A percentile compares a stretch with the other conserved stretches of the same genome.
Conservation (phyloP, 352 stramenopile species). For the Globisporangium recalcitrans region DNA sequence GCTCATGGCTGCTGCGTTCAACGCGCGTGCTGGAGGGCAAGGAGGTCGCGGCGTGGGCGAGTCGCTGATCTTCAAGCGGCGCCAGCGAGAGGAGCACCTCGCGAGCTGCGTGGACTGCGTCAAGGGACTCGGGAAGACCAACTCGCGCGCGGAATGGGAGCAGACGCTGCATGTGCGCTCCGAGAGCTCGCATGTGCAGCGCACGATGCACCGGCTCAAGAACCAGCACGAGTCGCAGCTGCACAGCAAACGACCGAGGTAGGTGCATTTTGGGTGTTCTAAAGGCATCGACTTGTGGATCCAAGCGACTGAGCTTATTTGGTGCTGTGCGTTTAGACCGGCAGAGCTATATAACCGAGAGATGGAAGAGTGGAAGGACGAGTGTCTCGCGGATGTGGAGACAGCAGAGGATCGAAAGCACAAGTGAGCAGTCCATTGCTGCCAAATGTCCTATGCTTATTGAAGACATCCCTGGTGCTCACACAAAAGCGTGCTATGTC, state of each 20-base stretch:
- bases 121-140: conserved; percentile 39
- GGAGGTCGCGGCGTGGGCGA: conserved; percentile 57
- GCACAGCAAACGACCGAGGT: conserved; percentile 47
- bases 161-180: conserved; percentile 50
- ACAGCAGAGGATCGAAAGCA: conserved; percentile 74
- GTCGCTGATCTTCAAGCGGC: conserved; percentile 64
- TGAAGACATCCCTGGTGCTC: background rate
- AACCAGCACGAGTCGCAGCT: conserved; percentile 76
- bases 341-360: conserved; percentile 71
- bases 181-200: conserved; percentile 42
- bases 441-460: background rate
- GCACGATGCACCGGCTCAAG: conserved; percentile 41
- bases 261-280: conserved; percentile 1
- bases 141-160: conserved; percentile 69
- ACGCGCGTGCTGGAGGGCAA: background rate
- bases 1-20: conserved; percentile 6
- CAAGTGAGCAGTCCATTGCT: conserved; percentile 59
- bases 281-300: too few relatives aligned
- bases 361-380: conserved; percentile 68
- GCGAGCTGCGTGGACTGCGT: conserved; percentile 49
- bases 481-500: background rate
- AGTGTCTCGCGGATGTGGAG: conserved; percentile 64
- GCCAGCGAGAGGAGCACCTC: conserved; percentile 62
- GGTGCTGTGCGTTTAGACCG: conserved; percentile 29
- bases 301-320: too few relatives aligned